phyloP scores from a whole-genome alignment of 441 rosid genomes.

The Pelargonium myrrhifolium region DNA sequence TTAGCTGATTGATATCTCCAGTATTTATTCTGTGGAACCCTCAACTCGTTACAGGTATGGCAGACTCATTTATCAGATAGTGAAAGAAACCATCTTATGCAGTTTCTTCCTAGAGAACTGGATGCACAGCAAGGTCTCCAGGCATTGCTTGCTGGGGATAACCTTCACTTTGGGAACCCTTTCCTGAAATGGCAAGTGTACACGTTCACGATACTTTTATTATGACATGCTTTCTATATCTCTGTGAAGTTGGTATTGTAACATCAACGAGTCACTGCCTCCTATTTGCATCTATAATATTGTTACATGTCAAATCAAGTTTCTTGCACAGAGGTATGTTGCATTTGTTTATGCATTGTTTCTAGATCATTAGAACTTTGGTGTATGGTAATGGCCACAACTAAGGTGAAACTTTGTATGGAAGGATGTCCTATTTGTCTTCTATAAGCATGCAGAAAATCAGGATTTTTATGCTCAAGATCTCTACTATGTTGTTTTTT shows the following conservation, averaged over 20 bases:
- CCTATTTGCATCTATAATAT: background rate
- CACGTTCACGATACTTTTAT: conserved; percentile 9
- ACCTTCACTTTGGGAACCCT: conserved; percentile 85
- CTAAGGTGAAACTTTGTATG: too few species aligned
- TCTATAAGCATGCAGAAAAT: too few species aligned
- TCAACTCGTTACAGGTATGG: conserved; percentile 61
- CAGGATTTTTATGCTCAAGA: too few species aligned
- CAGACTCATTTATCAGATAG: conserved; percentile 53
- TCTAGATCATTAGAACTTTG: background rate
- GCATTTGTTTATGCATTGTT: background rate
- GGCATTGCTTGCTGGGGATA: conserved; percentile 63
- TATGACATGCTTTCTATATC: background rate
- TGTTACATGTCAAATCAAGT: background rate
- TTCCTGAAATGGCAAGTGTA: conserved; percentile 62
- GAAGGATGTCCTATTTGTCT: too few species aligned
- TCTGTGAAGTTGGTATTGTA: background rate
- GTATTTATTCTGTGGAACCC: conserved; percentile 14
- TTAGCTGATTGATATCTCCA: conserved; percentile 8
- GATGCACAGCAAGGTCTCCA: conserved; percentile 53
- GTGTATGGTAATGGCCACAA: too few species aligned
- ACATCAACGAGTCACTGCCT: background rate
- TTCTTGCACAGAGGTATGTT: background rate
- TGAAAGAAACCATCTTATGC: conserved; percentile 60
- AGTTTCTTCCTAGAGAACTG: conserved; percentile 67
- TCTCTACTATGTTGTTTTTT: too few species aligned